phyloP scores from a whole-genome alignment of 2,329 filamentous ascomycete genomes.

The Fusarium oligoseptatum region DNA sequence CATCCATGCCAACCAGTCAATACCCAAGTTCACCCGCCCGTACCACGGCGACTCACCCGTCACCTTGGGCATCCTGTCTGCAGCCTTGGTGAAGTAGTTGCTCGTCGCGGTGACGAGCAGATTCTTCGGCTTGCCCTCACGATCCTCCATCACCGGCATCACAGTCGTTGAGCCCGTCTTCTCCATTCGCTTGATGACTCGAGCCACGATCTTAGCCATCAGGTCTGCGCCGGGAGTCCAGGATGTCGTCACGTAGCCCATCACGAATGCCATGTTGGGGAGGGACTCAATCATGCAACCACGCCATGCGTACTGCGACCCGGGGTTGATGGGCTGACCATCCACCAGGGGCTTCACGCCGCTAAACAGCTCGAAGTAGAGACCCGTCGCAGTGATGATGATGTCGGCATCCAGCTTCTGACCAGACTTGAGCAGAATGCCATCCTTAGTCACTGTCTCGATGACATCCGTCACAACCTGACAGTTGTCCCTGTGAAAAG shows the following conservation, averaged over 20 bases:
- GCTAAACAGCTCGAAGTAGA: constrained; percentile 71
- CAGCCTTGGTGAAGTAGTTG: constrained; percentile 54
- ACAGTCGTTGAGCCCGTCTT: constrained; percentile 59
- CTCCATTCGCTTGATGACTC: constrained; percentile 67
- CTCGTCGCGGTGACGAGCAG: constrained; percentile 48
- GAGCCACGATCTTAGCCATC: constrained; percentile 59
- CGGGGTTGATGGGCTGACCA: constrained; percentile 60
- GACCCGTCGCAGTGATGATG: constrained; percentile 77
- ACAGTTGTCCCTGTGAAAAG: constrained; percentile 59
- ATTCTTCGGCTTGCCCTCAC: constrained; percentile 41
- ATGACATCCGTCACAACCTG: constrained; percentile 67
- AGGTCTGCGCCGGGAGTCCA: constrained; percentile 78
- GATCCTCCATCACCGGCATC: constrained; percentile 57
- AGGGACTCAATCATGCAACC: constrained; percentile 75
- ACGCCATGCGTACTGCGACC: constrained; percentile 71
- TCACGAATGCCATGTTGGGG: constrained; percentile 72
- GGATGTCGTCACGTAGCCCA: constrained; percentile 75
- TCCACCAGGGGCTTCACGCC: constrained; percentile 68
- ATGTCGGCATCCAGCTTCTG: constrained; percentile 71
- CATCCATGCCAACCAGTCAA: constrained; percentile 49
- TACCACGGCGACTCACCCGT: constrained; percentile 54
- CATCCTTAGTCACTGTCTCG: constrained; percentile 61
- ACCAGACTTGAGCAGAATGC: constrained; percentile 63
- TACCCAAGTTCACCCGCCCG: constrained; percentile 48
- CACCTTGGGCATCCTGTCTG: constrained; percentile 53